Percentiles rank a stretch among this genome's conserved stretches.
Conservation (phyloP, 2,329 filamentous ascomycete species). For the Mycosphaerelloides madeirae region DNA sequence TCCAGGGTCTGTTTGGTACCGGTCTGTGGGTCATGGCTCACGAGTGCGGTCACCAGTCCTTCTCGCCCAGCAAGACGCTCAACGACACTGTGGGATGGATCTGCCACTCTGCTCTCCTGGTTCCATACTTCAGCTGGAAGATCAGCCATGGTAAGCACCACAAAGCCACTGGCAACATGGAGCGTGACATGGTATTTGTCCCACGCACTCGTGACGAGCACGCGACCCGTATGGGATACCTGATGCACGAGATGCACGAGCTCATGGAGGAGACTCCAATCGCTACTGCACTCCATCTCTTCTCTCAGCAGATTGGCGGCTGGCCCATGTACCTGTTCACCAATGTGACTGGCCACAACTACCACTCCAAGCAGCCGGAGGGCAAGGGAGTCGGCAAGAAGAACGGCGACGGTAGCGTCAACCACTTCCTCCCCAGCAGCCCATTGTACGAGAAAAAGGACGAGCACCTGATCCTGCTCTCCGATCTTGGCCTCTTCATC, state of each 20-base stretch:
- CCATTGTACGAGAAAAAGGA: conserved; percentile 91
- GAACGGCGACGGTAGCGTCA: conserved; percentile 81
- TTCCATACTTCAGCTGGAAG: conserved; percentile 99
- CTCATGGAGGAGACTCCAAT: conserved; percentile 93
- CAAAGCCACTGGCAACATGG: conserved; percentile 96
- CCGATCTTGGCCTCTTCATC: conserved; percentile 70
- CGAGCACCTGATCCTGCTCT: conserved; percentile 77
- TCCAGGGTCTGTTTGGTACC: conserved; percentile 90
- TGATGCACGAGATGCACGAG: conserved; percentile 78
- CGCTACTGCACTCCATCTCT: conserved; percentile 65
- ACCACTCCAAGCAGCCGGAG: conserved; percentile 84
- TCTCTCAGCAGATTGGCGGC: conserved; percentile 83
- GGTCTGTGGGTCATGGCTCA: conserved; percentile 95
- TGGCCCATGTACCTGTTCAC: conserved; percentile 88
- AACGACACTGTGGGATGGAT: conserved; percentile 93
- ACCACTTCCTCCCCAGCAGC: conserved; percentile 87
- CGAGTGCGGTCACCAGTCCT: conserved; percentile 95
- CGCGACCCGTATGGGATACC: conserved; percentile 66
- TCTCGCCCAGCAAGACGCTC: conserved; percentile 83
- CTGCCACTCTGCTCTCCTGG: conserved; percentile 79
- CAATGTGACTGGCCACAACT: conserved; percentile 96
- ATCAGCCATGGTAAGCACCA: conserved; percentile 99
- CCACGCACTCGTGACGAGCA: conserved; percentile 83
- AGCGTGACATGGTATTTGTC: conserved; percentile 99
- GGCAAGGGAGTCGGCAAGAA: conserved; percentile 88